A percentile compares a stretch with the other conserved stretches of the same genome.
Conservation (phyloP, 768 basidiomycete species). For the Sistotremastrum suecicum region DNA sequence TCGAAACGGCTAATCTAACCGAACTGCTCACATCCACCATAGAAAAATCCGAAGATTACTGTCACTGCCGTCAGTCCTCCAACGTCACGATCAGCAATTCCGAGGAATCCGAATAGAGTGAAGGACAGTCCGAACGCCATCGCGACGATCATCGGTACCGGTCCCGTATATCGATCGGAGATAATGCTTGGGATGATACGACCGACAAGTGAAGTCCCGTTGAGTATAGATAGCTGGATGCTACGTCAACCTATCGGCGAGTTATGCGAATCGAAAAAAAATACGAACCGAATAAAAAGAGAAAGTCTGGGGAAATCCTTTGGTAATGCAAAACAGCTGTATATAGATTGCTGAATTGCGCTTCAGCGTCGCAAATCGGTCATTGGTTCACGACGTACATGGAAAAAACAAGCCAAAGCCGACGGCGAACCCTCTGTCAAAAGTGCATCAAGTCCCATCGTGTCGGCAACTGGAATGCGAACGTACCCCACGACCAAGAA, state of each 20-base stretch:
- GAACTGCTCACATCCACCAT: slow-evolving; percentile 20
- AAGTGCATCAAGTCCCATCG: slow-evolving; percentile 20
- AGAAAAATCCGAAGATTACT: slow-evolving; percentile 32
- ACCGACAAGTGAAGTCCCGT: slow-evolving; percentile 36
- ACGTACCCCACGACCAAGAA: slow-evolving; percentile 26
- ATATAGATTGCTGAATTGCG: slow-evolving; percentile 24
- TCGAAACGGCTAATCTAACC: no score
- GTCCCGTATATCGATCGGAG: slow-evolving; percentile 24
- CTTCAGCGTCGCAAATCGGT: no score
- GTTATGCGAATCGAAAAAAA: not conserved
- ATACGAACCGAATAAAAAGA: slow-evolving; percentile 41
- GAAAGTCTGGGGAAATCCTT: slow-evolving; percentile 29
- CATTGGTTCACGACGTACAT: no score
- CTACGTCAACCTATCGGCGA: not conserved
- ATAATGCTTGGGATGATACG: slow-evolving; percentile 32
- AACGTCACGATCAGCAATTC: slow-evolving; percentile 23
- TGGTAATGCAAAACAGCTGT: slow-evolving; percentile 36
- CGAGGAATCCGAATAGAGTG: slow-evolving; percentile 27
- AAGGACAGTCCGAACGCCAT: slow-evolving; percentile 14
- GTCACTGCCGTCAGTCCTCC: slow-evolving; percentile 25
- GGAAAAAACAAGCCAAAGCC: slow-evolving; percentile 18
- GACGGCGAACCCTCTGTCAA: slow-evolving; percentile 29
- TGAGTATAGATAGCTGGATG: slow-evolving; percentile 34
- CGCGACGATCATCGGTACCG: slow-evolving; percentile 26
- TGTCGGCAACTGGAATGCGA: not conserved